Percentiles rank a stretch among this genome's conserved stretches.
Conservation (phyloP, 1,139 yeast genomes). For the Geotrichum phurueaensis region DNA sequence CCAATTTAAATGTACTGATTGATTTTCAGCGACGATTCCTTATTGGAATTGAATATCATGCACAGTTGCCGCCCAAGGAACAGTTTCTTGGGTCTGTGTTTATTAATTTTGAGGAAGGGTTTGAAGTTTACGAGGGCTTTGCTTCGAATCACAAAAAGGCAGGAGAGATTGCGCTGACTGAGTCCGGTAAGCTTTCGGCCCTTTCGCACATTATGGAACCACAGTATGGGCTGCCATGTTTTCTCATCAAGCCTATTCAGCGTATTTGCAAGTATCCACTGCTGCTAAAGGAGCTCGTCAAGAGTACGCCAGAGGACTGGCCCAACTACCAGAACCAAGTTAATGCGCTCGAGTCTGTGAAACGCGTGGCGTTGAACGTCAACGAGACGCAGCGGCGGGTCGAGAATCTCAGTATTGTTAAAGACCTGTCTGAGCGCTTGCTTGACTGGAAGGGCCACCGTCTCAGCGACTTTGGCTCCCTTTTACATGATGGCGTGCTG, state of each 20-base stretch:
- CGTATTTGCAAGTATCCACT: slow-evolving; percentile 90
- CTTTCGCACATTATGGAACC: slow-evolving; percentile 67
- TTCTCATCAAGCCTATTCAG: slow-evolving; percentile 88
- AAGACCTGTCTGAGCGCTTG: slow-evolving; percentile 65
- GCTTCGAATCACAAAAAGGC: slow-evolving; percentile 84
- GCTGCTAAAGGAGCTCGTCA: slow-evolving; percentile 66
- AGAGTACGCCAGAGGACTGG: slow-evolving; percentile 49
- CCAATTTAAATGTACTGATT: slow-evolving; percentile 75
- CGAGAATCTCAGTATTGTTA: slow-evolving; percentile 71
- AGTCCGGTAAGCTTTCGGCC: slow-evolving; percentile 50
- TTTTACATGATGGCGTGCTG: slow-evolving; percentile 70
- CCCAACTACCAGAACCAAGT: slow-evolving; percentile 63
- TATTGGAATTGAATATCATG: slow-evolving; percentile 83
- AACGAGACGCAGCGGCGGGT: slow-evolving; percentile 92
- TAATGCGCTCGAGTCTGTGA: slow-evolving; percentile 62
- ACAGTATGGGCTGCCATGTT: slow-evolving; percentile 82
- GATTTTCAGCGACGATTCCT: slow-evolving; percentile 90
- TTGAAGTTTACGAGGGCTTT: slow-evolving; percentile 80
- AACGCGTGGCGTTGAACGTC: slow-evolving; percentile 73
- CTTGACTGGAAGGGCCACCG: slow-evolving; percentile 94
- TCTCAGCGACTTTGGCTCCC: slow-evolving; percentile 74
- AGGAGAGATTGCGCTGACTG: slow-evolving; percentile 66
- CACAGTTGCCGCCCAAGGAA: slow-evolving; percentile 62
- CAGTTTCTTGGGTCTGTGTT: slow-evolving; percentile 88
- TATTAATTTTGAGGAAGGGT: slow-evolving; percentile 68